Base-by-base conservation (phyloP, 2,329 filamentous ascomycete genomes). In the Didymella glomerata region DNA sequence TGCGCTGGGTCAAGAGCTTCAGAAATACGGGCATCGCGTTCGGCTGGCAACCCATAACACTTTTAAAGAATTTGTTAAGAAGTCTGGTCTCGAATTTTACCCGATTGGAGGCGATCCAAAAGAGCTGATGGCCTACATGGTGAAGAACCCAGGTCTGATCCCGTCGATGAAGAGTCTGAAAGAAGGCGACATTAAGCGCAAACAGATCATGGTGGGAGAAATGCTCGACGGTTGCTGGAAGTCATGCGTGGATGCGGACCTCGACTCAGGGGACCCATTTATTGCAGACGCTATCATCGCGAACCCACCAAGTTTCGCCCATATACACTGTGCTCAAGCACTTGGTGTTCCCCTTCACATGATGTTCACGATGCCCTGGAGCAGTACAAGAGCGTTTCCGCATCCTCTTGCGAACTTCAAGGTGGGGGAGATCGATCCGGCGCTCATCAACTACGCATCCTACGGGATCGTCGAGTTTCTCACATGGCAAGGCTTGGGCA, bases 211-310 rank as follows among this genome's bases (percentile, higher is more conserved):
- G 66, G 62, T 77, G 13, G 32, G 36, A 1, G 68, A 76, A 34
- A 67, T 71, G 42, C 48, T 77, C 1, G 44, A 71, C 3, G 73
- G 72, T 1, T 76, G 72, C 63, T 76, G 73, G 73, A 65, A 57
- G 6, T 66, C 68, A 14, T 78, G 74, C 13, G 51, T 81, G 2
- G 74, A 76, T 3, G 69, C 71, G 18, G 79, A 78, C 8, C 71
- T 77, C 9, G 66, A 76, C 2, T 54, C 50, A 8, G n/a, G 57
- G 3, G 24, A 61, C n/a, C 90, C 90, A 1, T 96, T 96, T 71
- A 87, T 96, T 36, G 92, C 92, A 0, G 91, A 92, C 76, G 68
- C 66, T 89, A 91, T 92, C 62, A 90, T 92, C 66, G 90, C 90
- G 1, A 92, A 92, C 60, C 90, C 90, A 1, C 90, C 90, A 0